These are phyloP conservation scores for Trametes villosa DNA, from an alignment of 768 basidiomycete species.

Conservation along the genomic window DNA sequence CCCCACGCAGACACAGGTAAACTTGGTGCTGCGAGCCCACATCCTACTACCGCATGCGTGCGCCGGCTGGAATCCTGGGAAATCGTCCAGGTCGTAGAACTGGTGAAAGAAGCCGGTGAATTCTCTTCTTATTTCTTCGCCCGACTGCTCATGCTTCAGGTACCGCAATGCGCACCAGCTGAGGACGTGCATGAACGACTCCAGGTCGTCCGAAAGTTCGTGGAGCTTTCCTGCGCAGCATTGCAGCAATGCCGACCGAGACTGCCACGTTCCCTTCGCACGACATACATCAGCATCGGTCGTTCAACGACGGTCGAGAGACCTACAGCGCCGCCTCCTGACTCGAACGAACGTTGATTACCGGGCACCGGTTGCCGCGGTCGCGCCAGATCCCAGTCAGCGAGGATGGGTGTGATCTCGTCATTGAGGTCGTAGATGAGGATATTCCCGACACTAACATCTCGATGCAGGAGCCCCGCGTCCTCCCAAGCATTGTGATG, in stretches of 20 bases:
- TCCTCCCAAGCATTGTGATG: not conserved
- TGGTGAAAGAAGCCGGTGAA: too few relatives aligned
- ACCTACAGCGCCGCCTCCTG: not conserved
- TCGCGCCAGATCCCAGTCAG: not conserved
- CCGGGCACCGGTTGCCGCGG: not conserved
- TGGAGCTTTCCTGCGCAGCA: not conserved
- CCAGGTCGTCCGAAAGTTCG: constrained; percentile 1
- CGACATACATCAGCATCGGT: not conserved
- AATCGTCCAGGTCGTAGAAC: too few relatives aligned
- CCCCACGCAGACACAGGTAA: too few relatives aligned
- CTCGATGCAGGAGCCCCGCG: constrained; percentile 2
- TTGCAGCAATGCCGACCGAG: not conserved
- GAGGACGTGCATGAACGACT: constrained; percentile 5
- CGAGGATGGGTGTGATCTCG: not conserved
- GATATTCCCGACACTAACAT: too few relatives aligned
- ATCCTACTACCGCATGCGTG: too few relatives aligned
- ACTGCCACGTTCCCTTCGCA: constrained; percentile 2
- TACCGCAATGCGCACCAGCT: not conserved
- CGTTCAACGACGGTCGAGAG: not conserved
- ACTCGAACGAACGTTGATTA: not conserved
- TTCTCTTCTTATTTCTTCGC: too few relatives aligned
- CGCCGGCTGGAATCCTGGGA: too few relatives aligned
- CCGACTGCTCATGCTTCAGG: too few relatives aligned
- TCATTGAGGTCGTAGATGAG: not conserved
- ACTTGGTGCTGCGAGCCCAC: too few relatives aligned